phyloP scores from a whole-genome alignment of 1,139 yeast species.

The Lipomyces yarrowii region DNA sequence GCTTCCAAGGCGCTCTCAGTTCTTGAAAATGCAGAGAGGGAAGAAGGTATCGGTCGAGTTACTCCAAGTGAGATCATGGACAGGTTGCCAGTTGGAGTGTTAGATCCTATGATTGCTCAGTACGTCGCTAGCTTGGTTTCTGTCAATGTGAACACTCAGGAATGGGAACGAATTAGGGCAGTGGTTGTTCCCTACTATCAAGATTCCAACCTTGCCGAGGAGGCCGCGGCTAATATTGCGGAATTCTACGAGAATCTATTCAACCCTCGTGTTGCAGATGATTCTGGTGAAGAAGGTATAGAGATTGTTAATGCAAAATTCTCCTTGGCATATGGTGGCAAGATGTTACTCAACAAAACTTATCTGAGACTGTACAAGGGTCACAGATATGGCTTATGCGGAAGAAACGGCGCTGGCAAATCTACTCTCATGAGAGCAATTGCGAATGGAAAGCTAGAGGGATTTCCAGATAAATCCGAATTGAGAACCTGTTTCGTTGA shows the following conservation, averaged over 20 bases:
- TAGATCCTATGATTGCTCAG: constrained; percentile 43
- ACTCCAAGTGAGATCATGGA: constrained; percentile 39
- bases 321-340: constrained; percentile 94
- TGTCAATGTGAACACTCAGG: constrained; percentile 84
- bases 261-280: constrained; percentile 61
- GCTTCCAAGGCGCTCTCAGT: constrained; percentile 85
- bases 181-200: constrained; percentile 47
- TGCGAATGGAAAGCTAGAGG: constrained; percentile 99
- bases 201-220: constrained; percentile 46
- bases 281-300: constrained; percentile 67
- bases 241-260: constrained; percentile 64
- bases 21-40: constrained; percentile 74
- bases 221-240: constrained; percentile 53
- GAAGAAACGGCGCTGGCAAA: constrained; percentile 99
- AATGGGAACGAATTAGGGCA: constrained; percentile 74
- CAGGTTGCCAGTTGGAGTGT: constrained; percentile 38
- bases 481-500: constrained; percentile 99
- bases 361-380: constrained; percentile 85
- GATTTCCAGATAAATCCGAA: constrained; percentile 98
- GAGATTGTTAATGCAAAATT: constrained; percentile 93
- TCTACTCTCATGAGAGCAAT: constrained; percentile 99
- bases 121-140: constrained; percentile 62
- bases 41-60: constrained; percentile 39
- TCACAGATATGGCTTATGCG: constrained; percentile 98
- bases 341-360: constrained; percentile 95